Base-by-base conservation (phyloP, 495 filamentous ascomycete species). In the Xylaria castorea region DNA sequence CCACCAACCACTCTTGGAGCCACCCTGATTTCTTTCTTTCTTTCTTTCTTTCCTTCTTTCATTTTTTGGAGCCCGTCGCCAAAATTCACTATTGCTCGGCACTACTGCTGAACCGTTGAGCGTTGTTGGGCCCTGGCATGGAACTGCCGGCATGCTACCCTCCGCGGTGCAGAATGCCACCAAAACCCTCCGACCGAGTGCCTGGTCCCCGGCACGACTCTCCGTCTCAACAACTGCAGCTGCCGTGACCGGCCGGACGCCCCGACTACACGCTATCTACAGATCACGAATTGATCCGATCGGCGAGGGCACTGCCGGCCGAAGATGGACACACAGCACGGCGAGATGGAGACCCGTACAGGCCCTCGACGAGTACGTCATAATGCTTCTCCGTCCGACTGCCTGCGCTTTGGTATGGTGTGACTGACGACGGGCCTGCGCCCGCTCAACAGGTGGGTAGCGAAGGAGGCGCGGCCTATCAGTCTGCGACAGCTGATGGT, bases 401-500 rank as follows among this genome's bases (percentile, higher is more conserved):
- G 32, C 38, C 42, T 60, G 72, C 72, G 68, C 68, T 55, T 42
- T 65, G 46, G 50, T 27, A 48, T 66, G 27, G 64, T 53, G 67
- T 73, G 75, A 71, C 77, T 80, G 62, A 81, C 72, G 36, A 20
- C 60, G 48, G 66, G 44, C 55, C 58, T 78, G 66, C 73, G 58
- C 58, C 34, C 3, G 42, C 48, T 62, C 57, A 76, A 25, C 75
- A 97, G 94, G 85, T 98, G 93, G 92, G 94, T 96, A 51, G 89
- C 91, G 71, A 91, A 91, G 65, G 90, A 94, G 77, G 93, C 94
- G 11, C 87, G 93, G 36, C 94, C 95, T 1, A 97, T 98, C 77
- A 94, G 92, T 81, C 84, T 98, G 67, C 91, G 94, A 50, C 94
- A 97, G 80, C 87, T 99, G 75, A 98, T 96, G 77, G 97, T 98